Base-by-base conservation (phyloP, 129 eudicot species). In the Tagetes erecta region DNA sequence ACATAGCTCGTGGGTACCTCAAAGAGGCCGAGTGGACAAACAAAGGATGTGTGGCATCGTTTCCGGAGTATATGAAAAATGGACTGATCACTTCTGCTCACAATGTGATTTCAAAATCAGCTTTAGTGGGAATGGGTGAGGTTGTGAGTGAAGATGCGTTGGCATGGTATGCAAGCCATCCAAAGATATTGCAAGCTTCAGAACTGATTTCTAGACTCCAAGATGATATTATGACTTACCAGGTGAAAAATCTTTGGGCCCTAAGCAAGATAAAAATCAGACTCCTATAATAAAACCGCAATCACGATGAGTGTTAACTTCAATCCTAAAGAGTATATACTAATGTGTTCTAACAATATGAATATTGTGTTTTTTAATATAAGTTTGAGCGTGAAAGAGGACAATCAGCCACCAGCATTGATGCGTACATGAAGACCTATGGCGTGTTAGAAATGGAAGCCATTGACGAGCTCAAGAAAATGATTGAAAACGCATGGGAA, bases 11-110 rank as follows among this genome's bases (percentile, higher is more conserved):
- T 45, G 86, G 67, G 31, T 82, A 82, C 72, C 66, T 62, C 66
- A 56, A 41, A 27, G 82, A 82, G 63, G 82, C 85, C 12, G 76
- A 72, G 58, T 77, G 85, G 85, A 45, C 73, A 46, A 62, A 72
- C 68, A 74, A 59, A 12, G 77, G 77, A 31, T 46, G 71, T 38
- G 66, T 65, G 36, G 76, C 85, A 35, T 42, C 78, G 12, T 76
- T 70, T 47, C 71, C 75, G 1, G 79, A 82, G 40, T 77, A 82
- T 39, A 52, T 82, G 80, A 71, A 71, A 55, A 41, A 59, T 31
- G 82, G 72, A 3, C 38, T 78, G 8, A 74, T 78, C 41, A 78
- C 73, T 71, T 60, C 67, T 30, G 82, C 72, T 11, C 64, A 78
- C 64, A 65, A 72, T 33, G 51, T 71, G 20, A 65, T 71, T 35